A percentile compares a stretch with the other conserved stretches of the same genome.
These are phyloP conservation scores for Fusarium pseudonygamai DNA, from an alignment of 2,329 filamentous ascomycete genomes.

Conservation along the genomic window DNA sequence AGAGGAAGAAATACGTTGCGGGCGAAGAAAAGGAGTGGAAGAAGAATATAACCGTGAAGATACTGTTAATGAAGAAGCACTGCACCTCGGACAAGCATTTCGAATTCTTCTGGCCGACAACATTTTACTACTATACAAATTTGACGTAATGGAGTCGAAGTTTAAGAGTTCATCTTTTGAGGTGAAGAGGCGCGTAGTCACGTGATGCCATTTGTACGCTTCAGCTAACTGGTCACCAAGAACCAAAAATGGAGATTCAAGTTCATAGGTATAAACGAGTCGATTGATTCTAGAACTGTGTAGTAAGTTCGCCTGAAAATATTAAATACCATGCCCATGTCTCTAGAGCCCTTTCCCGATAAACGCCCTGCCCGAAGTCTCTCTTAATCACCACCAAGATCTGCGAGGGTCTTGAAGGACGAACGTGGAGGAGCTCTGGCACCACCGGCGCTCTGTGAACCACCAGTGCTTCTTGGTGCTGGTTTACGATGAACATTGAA, in stretches of 20 bases:
- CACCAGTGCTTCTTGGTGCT: slow-evolving; percentile 41
- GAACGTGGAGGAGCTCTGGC: slow-evolving; percentile 47
- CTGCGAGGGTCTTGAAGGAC: slow-evolving; percentile 63
- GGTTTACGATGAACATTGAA: slow-evolving; percentile 62
- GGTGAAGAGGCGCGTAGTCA: slow-evolving; percentile 33
- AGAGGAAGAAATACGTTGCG: slow-evolving; percentile 25
- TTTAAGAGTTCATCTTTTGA: not conserved
- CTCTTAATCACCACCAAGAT: slow-evolving; percentile 53
- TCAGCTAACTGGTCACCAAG: not conserved
- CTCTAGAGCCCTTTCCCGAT: not conserved
- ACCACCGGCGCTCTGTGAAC: slow-evolving; percentile 33
- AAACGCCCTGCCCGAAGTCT: not conserved
- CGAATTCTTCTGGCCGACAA: slow-evolving; percentile 48
- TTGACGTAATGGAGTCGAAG: slow-evolving; percentile 13
- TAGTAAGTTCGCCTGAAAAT: not conserved
- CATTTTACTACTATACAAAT: slow-evolving; percentile 45
- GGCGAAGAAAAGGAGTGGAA: slow-evolving; percentile 25
- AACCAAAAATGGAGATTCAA: not conserved
- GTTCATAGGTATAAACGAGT: not conserved
- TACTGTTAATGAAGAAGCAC: slow-evolving; percentile 22
- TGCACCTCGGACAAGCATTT: slow-evolving; percentile 47
- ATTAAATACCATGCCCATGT: not conserved
- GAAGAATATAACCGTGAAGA: slow-evolving; percentile 17
- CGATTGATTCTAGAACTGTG: not conserved
- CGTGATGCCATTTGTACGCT: slow-evolving; percentile 36